Conservation (phyloP, 768 basidiomycete genomes). For the Pisolithus tinctorius region DNA sequence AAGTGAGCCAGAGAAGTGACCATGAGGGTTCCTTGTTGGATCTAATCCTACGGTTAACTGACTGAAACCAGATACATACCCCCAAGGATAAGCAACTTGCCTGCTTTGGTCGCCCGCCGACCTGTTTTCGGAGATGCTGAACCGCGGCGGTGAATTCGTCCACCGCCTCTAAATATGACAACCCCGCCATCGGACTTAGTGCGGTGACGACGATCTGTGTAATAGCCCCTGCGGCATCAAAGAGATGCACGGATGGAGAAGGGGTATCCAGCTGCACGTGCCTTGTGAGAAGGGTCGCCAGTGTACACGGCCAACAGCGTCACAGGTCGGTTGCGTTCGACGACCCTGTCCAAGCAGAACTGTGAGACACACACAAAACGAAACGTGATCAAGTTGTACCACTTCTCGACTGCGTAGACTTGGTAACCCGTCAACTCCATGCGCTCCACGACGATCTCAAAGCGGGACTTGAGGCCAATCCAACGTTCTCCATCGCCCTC, state of each 20-base stretch:
- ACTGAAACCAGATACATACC: not conserved
- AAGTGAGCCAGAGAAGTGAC: slow-evolving; percentile 83
- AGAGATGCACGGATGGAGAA: slow-evolving; percentile 6
- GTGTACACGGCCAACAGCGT: slow-evolving; percentile 70
- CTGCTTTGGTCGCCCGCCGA: slow-evolving; percentile 70
- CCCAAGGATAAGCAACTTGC: slow-evolving; percentile 25
- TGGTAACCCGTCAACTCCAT: slow-evolving; percentile 56
- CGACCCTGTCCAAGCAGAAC: slow-evolving; percentile 41
- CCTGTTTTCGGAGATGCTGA: slow-evolving; percentile 49
- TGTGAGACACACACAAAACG: not conserved
- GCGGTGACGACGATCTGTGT: slow-evolving; percentile 54
- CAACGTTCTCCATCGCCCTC: slow-evolving; percentile 30
- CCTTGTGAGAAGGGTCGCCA: slow-evolving; percentile 64
- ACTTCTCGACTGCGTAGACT: slow-evolving; percentile 84
- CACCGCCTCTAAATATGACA: slow-evolving; percentile 39
- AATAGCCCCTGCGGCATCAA: slow-evolving; percentile 9
- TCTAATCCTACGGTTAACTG: slow-evolving; percentile 30
- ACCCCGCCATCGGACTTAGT: slow-evolving; percentile 38
- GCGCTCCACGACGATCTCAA: slow-evolving; percentile 43
- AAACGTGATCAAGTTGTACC: slow-evolving; percentile 34
- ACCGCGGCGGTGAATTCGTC: slow-evolving; percentile 57
- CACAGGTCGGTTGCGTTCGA: slow-evolving; percentile 54
- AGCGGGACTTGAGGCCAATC: slow-evolving; percentile 40
- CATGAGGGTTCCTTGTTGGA: slow-evolving; percentile 63
- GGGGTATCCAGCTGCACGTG: slow-evolving; percentile 16